These are phyloP conservation scores for Auricularia sp. DNA, from an alignment of 768 basidiomycete species.

Conservation along the genomic window DNA sequence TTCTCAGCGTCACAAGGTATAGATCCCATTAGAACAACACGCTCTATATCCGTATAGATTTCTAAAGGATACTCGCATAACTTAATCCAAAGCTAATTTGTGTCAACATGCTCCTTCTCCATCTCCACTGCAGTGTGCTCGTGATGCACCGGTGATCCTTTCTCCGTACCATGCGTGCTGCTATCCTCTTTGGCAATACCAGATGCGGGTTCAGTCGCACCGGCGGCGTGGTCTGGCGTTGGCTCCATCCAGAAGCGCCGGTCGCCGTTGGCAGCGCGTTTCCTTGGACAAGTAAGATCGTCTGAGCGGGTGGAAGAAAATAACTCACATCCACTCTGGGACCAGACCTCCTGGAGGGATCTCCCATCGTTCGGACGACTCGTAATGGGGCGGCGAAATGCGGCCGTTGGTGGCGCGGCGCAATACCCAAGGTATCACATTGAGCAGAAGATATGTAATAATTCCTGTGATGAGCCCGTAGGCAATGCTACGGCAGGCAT, in stretches of 20 bases:
- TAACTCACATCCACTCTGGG: slow-evolving; percentile 51
- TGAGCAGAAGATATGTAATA: slow-evolving; percentile 58
- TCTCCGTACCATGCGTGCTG: not conserved
- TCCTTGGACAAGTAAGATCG: not conserved
- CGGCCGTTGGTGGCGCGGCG: slow-evolving; percentile 48
- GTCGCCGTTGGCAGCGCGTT: slow-evolving; percentile 4
- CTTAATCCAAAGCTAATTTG: no score
- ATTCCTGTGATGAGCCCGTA: slow-evolving; percentile 84
- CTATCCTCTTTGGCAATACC: not conserved
- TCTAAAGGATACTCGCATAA: no score
- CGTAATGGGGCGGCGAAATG: slow-evolving; percentile 54
- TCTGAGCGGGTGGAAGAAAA: not conserved
- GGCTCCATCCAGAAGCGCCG: slow-evolving; percentile 5
- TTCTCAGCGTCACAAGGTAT: no score
- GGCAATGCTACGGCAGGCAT: slow-evolving; percentile 49
- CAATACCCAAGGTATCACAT: slow-evolving; percentile 54
- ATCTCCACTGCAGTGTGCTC: not conserved
- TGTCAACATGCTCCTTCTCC: not conserved
- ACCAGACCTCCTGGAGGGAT: slow-evolving; percentile 62
- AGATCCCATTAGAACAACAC: no score
- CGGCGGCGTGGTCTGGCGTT: not conserved
- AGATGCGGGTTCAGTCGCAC: not conserved
- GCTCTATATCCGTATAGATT: no score
- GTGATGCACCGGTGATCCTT: not conserved
- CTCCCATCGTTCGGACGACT: slow-evolving; percentile 57